Evolutionary conservation across 306 rosid genomes (phyloP).

Genomic region (Gastrolobium villosum): DNA sequence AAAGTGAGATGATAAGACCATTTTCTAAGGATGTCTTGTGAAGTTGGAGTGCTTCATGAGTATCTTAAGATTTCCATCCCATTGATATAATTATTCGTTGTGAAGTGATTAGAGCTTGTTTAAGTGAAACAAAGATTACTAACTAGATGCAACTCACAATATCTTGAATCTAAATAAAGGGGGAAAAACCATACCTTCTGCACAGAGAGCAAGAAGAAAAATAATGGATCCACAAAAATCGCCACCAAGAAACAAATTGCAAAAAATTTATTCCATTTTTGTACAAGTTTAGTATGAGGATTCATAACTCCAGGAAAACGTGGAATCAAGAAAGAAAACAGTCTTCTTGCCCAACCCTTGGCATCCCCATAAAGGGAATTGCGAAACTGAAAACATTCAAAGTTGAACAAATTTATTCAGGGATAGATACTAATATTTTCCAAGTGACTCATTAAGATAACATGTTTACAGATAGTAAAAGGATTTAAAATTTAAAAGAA

Average conservation of each 20-base stretch:
- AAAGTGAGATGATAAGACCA: not conserved
- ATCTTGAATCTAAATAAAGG: conserved; percentile 34
- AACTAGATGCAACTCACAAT: conserved; percentile 25
- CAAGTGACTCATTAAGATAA: conserved; percentile 24
- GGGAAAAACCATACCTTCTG: conserved; percentile 50
- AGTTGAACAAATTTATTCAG: conserved; percentile 24
- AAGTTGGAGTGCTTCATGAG: not conserved
- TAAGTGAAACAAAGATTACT: conserved; percentile 18
- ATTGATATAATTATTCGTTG: not conserved
- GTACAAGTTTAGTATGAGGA: conserved; percentile 79
- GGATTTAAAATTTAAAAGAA: conserved; percentile 30
- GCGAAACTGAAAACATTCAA: conserved; percentile 61
- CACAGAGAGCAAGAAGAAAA: conserved; percentile 76
- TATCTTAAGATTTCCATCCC: conserved; percentile 19
- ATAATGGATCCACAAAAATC: conserved; percentile 82
- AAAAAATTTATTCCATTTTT: conserved; percentile 76
- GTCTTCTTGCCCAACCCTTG: conserved; percentile 79
- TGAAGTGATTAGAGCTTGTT: conserved; percentile 21
- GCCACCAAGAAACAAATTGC: conserved; percentile 80
- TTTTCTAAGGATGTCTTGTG: not conserved
- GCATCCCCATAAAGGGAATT: conserved; percentile 82
- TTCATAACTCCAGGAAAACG: conserved; percentile 77
- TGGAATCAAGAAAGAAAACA: conserved; percentile 61
- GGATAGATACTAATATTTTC: not conserved
- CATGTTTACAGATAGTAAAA: conserved; percentile 1